Base-by-base conservation (phyloP, 23 red algal genomes). In the Gracilaria vermiculophylla region DNA sequence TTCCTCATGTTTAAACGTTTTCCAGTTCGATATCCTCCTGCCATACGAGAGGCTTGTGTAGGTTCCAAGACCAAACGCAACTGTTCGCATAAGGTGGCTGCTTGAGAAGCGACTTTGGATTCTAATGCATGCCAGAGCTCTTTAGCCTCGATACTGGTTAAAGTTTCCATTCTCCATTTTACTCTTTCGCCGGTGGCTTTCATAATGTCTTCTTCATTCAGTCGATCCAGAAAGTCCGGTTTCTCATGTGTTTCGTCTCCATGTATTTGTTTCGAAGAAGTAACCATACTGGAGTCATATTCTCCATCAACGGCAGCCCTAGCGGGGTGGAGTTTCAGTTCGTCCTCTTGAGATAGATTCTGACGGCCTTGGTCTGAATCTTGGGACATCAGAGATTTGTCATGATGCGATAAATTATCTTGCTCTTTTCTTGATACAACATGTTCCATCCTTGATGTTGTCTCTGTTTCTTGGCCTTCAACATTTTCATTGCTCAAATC, bases 1-100 rank as follows among this genome's bases (percentile, higher is more conserved):
- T 85, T 89, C 44, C 91, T 80, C 86, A 99, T 99, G 60, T 84
- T 84, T 47, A 99, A 80, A 7, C 97, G 91, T 53, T 99, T 99
- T 36, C 97, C 97, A 54, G 92, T 99, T 17, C 92, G 78, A 78
- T 85, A 99, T 45, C 75, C 91, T 53, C 97, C 97, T 1, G 49
- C 92, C 11, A 99, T 90, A 34, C 91, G 73, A 29, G 88, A 66
- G 27, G 83, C 71, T 35, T 85, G 28, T 12, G 90, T 95, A 0
- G 92, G 90, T 72, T 95, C 93, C 10, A 99, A 88, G 12, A 99
- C 88, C 17, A 97, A 77, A 66, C 89, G 74, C 60, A 97, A 33
- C 34, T 91, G 85, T 73, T 97, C 95, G 71, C 83, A 87, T 4
- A 97, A 47, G 53, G 78, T 50, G 24, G 49, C 50, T n/a, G 95